phyloP scores from a whole-genome alignment of 495 filamentous ascomycete species.

The Bombardia bombarda region DNA sequence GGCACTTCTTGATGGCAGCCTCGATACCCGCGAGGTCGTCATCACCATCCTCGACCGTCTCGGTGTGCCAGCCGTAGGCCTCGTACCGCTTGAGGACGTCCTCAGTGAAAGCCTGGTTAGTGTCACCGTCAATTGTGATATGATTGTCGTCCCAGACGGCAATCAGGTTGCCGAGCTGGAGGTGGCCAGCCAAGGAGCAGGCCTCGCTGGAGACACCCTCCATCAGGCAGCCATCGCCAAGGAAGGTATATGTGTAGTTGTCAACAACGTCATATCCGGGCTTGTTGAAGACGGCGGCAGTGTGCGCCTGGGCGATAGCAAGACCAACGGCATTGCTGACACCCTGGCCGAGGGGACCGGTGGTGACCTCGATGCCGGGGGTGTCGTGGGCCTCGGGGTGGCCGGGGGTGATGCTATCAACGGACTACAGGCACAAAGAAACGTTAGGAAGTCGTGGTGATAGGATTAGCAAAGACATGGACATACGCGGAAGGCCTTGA shows the following conservation, averaged over 20 bases:
- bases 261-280: conserved; percentile 83
- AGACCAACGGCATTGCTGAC: conserved; percentile 94
- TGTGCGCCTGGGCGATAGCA: conserved; percentile 89
- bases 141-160: conserved; percentile 97
- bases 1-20: conserved; percentile 73
- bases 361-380: conserved; percentile 94
- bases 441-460: too few species aligned
- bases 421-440: conserved; percentile 42
- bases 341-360: conserved; percentile 92
- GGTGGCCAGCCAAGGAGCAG: conserved; percentile 84
- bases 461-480: too few species aligned
- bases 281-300: conserved; percentile 91
- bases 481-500: conserved; percentile 93
- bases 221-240: conserved; percentile 98
- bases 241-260: conserved; percentile 95
- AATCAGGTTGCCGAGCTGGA: conserved; percentile 97
- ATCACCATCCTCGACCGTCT: conserved; percentile 84
- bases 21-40: conserved; percentile 82
- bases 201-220: conserved; percentile 96
- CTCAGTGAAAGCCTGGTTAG: conserved; percentile 92
- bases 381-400: conserved; percentile 97
- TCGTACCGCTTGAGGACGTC: conserved; percentile 95
- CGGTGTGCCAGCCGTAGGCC: conserved; percentile 93
- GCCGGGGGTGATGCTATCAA: conserved; percentile 92
- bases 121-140: conserved; percentile 88